phyloP scores from a whole-genome alignment of 257 asterid genomes.

The Petunia axillaris region DNA sequence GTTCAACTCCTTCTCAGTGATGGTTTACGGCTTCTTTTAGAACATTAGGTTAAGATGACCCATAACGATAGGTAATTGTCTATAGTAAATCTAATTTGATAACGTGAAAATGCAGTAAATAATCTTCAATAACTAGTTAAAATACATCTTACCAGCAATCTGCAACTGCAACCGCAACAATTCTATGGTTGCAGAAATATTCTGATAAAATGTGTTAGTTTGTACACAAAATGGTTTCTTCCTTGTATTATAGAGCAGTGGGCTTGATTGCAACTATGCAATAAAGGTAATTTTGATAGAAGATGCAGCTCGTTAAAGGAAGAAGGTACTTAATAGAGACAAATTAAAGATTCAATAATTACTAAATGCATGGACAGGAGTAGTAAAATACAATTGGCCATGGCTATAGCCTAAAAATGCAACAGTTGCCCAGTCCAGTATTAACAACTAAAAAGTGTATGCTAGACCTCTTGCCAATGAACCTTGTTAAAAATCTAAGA shows the following conservation, averaged over 20 bases:
- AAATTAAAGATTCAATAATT: neutral
- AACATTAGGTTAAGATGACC: neutral
- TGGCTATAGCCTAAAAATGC: neutral
- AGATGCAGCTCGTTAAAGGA: neutral
- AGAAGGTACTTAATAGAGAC: neutral
- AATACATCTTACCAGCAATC: neutral
- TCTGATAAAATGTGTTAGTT: no score
- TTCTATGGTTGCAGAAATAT: no score
- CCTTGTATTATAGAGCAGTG: no score
- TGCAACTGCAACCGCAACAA: no score
- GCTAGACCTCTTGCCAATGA: neutral
- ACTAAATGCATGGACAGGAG: neutral
- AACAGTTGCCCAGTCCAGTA: neutral
- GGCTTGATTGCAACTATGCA: neutral
- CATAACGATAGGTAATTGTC: neutral
- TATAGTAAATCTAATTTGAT: no score
- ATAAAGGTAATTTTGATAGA: neutral
- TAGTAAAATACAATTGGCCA: neutral
- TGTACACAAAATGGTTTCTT: no score
- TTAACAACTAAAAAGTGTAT: neutral
- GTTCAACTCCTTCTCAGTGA: no score
- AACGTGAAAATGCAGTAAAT: no score
- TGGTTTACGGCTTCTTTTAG: no score
- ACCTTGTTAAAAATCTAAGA: conserved; percentile 22
- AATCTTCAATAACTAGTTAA: neutral